Percentiles rank a stretch among this genome's conserved stretches.
Conservation (phyloP, 169 alveolate genomes). For the Plasmodium billcollinsi region DNA sequence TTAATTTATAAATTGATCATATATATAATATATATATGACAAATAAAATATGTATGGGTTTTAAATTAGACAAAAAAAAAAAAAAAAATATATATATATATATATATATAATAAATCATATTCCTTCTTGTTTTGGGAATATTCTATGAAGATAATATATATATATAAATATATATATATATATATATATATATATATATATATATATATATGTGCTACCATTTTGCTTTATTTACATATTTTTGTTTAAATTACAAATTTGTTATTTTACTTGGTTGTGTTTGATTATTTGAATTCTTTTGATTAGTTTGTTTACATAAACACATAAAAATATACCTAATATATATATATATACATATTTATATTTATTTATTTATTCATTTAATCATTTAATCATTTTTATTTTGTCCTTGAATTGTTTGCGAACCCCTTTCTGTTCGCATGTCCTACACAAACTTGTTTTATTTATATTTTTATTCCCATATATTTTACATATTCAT, state of each 20-base stretch:
- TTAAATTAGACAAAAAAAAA: slow-evolving; percentile 23
- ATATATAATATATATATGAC: neutral
- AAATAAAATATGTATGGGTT: neutral
- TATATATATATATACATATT: neutral
- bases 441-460: no score
- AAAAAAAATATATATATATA: neutral
- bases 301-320: no score
- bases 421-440: no score
- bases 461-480: no score
- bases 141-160: neutral
- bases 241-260: slow-evolving; percentile 46
- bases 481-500: no score
- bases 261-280: slow-evolving; percentile 15
- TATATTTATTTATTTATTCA: neutral
- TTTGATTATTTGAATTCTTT: no score
- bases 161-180: no score
- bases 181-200: neutral
- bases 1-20: no score
- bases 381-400: neutral
- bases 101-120: neutral
- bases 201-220: neutral
- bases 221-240: slow-evolving; percentile 6
- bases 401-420: no score
- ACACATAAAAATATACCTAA: no score
- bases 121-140: neutral